Evolutionary conservation across 805 yeast species (phyloP), one percentile per base, ranked within the genome.

Genomic region (Huiozyma naganishii): DNA sequence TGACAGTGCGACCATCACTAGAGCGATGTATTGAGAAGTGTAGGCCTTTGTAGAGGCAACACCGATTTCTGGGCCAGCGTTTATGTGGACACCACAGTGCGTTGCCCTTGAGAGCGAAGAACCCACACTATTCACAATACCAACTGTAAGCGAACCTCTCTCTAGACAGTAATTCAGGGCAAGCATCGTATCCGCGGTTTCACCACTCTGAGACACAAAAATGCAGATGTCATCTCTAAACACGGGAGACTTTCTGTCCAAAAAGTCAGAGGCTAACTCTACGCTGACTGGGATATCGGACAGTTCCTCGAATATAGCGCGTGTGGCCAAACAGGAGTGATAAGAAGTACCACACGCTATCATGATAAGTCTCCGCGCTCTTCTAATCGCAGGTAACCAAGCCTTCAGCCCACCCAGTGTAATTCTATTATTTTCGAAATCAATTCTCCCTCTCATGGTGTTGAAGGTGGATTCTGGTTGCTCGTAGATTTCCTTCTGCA

Each of bases 261-360:
- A 72, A 68, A 89, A 89, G 63, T 89, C 97, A 10, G 95, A 85
- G 8, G 96, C 96, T 58, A 89, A 74, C 64, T 89, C 97, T 34
- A 89, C 95, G 37, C 84, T 70, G 6, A 88, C 95, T 6, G 97
- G 97, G 48, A 88, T 83, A 61, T 90, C 97, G 30, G 96, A 87
- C 58, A 92, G 74, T 64, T 92, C 98, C 68, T 92, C 99, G 62
- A 92, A 89, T 51, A 88, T 81, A 11, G 96, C 84, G 67, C 99
- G 80, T 23, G 95, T 90, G 17, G 98, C 98, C 62, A 92, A 69
- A 72, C 99, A 92, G 12, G 98, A 92, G 68, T 92, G 98, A 64
- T 89, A 92, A 0, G 98, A 92, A 6, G 99, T 92, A 70, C 99
- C 99, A 70, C 99, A 92, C 1, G 98, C 99, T 69, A 92, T 85